A percentile compares a stretch with the other conserved stretches of the same genome.
These are phyloP conservation scores for Trichothecium roseum DNA, from an alignment of 2,329 filamentous ascomycete species.

Conservation along the genomic window DNA sequence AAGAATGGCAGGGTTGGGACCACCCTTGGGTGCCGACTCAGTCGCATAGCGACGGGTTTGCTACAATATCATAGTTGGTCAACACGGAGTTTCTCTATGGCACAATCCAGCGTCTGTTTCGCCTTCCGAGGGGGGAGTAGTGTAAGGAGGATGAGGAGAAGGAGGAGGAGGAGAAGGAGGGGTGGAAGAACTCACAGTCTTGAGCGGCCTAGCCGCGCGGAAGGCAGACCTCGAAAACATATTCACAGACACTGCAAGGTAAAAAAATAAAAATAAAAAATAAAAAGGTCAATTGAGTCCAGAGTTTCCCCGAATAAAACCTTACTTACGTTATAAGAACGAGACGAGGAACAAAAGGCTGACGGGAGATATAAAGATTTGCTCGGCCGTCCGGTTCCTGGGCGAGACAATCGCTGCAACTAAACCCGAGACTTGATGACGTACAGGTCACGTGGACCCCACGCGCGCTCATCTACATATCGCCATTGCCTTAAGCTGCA, in stretches of 20 bases:
- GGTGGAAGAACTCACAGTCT: slow-evolving; percentile 40
- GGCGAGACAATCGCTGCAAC: background rate
- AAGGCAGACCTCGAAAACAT: slow-evolving; percentile 41
- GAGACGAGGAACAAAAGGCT: slow-evolving; percentile 1
- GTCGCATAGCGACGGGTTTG: slow-evolving; percentile 59
- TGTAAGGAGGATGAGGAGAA: slow-evolving; percentile 1
- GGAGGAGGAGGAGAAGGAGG: slow-evolving; percentile 4
- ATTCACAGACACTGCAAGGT: slow-evolving; percentile 2
- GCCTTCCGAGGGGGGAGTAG: slow-evolving; percentile 18
- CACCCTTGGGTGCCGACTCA: slow-evolving; percentile 38
- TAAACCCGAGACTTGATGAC: background rate
- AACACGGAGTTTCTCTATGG: background rate
- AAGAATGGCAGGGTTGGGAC: slow-evolving; percentile 50
- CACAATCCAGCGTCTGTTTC: background rate
- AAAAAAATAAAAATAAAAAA: background rate
- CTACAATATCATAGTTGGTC: slow-evolving; percentile 21
- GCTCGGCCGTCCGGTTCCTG: background rate
- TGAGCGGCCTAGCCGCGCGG: slow-evolving; percentile 54
- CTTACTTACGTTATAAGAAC: no score
- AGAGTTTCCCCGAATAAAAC: slow-evolving; percentile 8
- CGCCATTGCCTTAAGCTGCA: no score
- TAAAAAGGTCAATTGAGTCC: slow-evolving; percentile 10
- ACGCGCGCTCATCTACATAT: no score
- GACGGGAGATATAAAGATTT: background rate
- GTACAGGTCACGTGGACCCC: slow-evolving; percentile 2